phyloP scores from a whole-genome alignment of 169 alveolate species.

The Theileria equi region DNA sequence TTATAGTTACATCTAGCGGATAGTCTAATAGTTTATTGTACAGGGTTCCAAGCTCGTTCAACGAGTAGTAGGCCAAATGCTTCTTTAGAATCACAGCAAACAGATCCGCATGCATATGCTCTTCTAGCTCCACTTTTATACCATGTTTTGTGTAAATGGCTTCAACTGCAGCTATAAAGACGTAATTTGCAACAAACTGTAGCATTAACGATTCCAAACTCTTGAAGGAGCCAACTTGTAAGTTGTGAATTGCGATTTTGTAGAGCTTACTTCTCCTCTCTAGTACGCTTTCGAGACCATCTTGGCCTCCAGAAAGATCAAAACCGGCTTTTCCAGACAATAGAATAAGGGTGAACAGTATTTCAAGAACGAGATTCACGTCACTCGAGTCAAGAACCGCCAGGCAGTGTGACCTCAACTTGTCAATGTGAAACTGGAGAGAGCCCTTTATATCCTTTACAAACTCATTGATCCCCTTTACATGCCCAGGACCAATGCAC shows the following conservation, averaged over 20 bases:
- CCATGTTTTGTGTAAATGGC: not conserved
- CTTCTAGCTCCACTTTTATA: not conserved
- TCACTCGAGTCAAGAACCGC: conserved; percentile 24
- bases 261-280: conserved; percentile 3
- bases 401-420: conserved; percentile 33
- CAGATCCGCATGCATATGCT: not conserved
- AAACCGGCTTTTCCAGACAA: conserved; percentile 10
- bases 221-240: not conserved
- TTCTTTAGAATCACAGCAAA: not conserved
- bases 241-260: not conserved
- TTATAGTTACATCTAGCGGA: too few species aligned
- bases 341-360: conserved; percentile 1
- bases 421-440: conserved; percentile 16
- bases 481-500: conserved; percentile 1
- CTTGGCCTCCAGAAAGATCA: too few species aligned
- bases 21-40: too few species aligned
- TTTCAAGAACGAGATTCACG: conserved; percentile 27
- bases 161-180: not conserved
- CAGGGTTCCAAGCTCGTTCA: too few species aligned
- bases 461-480: conserved; percentile 10
- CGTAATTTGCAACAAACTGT: not conserved
- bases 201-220: not conserved
- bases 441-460: not conserved
- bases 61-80: not conserved
- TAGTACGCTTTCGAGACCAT: not conserved